Conservation (phyloP, 2,329 filamentous ascomycete genomes). For the Tolypocladium ovalisporum region DNA sequence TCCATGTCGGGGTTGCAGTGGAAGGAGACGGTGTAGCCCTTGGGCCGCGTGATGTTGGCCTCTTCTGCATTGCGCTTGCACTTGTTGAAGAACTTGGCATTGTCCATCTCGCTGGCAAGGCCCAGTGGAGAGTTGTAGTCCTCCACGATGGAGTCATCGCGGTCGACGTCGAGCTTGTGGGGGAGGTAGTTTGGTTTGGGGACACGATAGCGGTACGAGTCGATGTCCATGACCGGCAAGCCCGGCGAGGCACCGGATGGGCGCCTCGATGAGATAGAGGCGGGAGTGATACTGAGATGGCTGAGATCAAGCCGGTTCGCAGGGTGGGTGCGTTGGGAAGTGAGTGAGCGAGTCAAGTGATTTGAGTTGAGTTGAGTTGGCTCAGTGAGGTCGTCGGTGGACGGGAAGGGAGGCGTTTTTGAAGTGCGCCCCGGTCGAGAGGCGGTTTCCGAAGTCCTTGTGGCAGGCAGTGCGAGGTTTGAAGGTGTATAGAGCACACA, state of each 20-base stretch:
- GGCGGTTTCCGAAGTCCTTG: not conserved
- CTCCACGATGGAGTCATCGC: conserved; percentile 39
- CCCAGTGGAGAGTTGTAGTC: conserved; percentile 40
- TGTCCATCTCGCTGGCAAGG: conserved; percentile 39
- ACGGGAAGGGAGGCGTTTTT: not conserved
- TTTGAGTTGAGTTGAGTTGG: not conserved
- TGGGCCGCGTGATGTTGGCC: conserved; percentile 66
- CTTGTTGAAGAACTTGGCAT: conserved; percentile 45
- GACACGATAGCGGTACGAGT: conserved; percentile 40
- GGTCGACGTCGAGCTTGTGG: conserved; percentile 39
- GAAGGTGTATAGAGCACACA: too few relatives aligned
- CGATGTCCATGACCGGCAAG: conserved; percentile 21
- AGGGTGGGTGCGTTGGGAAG: not conserved
- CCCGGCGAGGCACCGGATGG: not conserved
- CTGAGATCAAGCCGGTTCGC: not conserved
- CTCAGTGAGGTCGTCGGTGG: not conserved
- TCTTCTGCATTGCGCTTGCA: conserved; percentile 45
- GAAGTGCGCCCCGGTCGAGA: not conserved
- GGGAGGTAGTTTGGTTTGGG: conserved; percentile 52
- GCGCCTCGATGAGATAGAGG: not conserved
- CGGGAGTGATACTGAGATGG: not conserved
- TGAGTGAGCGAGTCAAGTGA: not conserved
- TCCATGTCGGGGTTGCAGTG: conserved; percentile 94
- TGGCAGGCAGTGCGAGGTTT: not conserved
- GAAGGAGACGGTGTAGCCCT: conserved; percentile 86